Percentiles rank a stretch among this genome's conserved stretches.
Evolutionary conservation across 148 eudicot genomes (phyloP).

Genomic region (Camellia granthamiana): DNA sequence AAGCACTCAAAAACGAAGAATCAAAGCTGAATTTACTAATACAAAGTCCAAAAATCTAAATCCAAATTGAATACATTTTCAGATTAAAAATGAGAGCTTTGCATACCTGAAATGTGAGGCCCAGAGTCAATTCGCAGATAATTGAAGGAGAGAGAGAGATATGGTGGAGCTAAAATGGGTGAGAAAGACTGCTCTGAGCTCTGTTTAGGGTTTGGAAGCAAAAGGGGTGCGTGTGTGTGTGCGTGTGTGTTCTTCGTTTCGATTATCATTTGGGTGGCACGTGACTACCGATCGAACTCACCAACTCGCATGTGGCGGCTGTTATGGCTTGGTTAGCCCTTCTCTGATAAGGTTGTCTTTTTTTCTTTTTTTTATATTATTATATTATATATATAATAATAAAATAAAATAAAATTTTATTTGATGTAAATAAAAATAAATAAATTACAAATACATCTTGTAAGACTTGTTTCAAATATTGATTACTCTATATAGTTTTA

Average conservation of each 20-base stretch:
- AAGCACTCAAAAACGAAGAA: not conserved
- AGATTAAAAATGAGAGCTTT: constrained; percentile 2
- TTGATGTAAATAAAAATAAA: no score
- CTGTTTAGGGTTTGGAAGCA: not conserved
- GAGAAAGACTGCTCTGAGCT: not conserved
- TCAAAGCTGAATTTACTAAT: not conserved
- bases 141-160: not conserved
- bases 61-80: not conserved
- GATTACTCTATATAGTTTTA: no score
- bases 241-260: not conserved
- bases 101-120: constrained; percentile 12
- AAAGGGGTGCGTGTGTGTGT: no score
- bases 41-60: not conserved
- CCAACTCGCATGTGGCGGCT: constrained; percentile 4
- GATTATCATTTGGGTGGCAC: not conserved
- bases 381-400: no score
- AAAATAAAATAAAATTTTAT: no score
- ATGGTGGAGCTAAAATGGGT: not conserved
- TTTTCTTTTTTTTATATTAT: no score
- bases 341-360: no score
- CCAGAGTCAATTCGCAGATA: no score
- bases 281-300: not conserved
- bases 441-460: no score
- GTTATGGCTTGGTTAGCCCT: not conserved
- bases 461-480: no score